Conservation (phyloP, 2,329 filamentous ascomycete genomes). For the Nemania abortiva region DNA sequence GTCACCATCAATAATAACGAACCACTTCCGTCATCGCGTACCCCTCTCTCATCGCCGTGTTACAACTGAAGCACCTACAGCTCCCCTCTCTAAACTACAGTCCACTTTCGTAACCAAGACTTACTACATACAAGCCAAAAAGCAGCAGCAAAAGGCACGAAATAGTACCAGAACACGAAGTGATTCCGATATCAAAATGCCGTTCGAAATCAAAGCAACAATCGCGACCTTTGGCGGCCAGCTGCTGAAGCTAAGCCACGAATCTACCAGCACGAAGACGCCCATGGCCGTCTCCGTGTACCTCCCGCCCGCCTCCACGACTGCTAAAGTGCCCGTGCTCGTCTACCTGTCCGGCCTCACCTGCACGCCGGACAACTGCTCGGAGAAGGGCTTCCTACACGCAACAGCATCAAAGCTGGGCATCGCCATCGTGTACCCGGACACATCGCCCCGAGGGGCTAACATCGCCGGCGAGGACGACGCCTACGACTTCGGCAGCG, state of each 20-base stretch:
- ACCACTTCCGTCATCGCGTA: neutral
- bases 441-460: conserved; percentile 91
- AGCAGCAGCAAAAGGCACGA: neutral
- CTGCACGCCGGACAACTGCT: conserved; percentile 89
- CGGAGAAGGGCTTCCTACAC: conserved; percentile 92
- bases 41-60: neutral
- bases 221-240: conserved; percentile 94
- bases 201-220: conserved; percentile 88
- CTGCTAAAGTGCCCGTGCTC: conserved; percentile 77
- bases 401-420: conserved; percentile 81
- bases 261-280: conserved; percentile 81
- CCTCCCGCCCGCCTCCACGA: conserved; percentile 77
- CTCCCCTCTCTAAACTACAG: neutral
- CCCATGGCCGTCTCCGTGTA: conserved; percentile 95
- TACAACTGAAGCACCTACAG: neutral
- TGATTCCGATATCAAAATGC: conserved; percentile 69
- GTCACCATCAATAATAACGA: neutral
- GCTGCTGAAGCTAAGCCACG: conserved; percentile 92
- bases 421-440: conserved; percentile 94
- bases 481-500: conserved; percentile 89
- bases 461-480: conserved; percentile 87
- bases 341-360: conserved; percentile 95
- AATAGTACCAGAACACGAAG: neutral
- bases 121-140: neutral
- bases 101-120: neutral